A percentile compares a stretch with the other conserved stretches of the same genome.
Evolutionary conservation across 2,329 filamentous ascomycete genomes (phyloP).

Genomic region (Pseudogymnoascus sp.): DNA sequence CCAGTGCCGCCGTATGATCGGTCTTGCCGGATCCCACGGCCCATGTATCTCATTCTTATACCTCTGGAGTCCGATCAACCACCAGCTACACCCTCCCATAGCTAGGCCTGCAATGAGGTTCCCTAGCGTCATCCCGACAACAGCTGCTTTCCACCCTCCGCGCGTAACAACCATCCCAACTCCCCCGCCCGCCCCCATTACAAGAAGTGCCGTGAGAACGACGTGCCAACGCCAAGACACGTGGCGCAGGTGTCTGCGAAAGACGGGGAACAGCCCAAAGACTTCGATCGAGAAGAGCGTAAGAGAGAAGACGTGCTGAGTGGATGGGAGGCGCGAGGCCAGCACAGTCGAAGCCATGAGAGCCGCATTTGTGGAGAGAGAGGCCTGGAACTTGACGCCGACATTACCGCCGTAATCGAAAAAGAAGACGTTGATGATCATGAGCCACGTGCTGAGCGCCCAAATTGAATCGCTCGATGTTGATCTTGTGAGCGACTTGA

Average conservation of each 20-base stretch:
- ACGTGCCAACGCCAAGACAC: slow-evolving; percentile 77
- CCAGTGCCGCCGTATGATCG: slow-evolving; percentile 61
- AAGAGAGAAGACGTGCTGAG: slow-evolving; percentile 87
- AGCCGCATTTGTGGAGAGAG: slow-evolving; percentile 86
- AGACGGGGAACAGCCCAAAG: slow-evolving; percentile 95
- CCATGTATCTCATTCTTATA: slow-evolving; percentile 99
- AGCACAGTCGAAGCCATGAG: slow-evolving; percentile 94
- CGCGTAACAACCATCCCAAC: slow-evolving; percentile 54
- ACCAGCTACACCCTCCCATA: slow-evolving; percentile 95
- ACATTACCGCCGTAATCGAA: slow-evolving; percentile 80
- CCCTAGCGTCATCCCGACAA: slow-evolving; percentile 69
- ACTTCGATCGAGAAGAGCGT: slow-evolving; percentile 96
- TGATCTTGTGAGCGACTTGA: slow-evolving; percentile 90
- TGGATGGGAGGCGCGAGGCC: slow-evolving; percentile 78
- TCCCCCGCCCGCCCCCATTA: slow-evolving; percentile 71
- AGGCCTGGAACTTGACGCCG: slow-evolving; percentile 55
- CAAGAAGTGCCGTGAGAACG: slow-evolving; percentile 63
- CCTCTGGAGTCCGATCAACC: slow-evolving; percentile 92
- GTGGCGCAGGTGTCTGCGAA: slow-evolving; percentile 77
- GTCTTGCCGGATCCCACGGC: slow-evolving; percentile 92
- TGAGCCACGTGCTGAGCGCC: slow-evolving; percentile 89
- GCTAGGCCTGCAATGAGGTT: slow-evolving; percentile 65
- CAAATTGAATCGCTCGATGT: slow-evolving; percentile 94
- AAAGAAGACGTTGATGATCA: slow-evolving; percentile 94
- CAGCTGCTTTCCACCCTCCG: slow-evolving; percentile 45